Evolutionary conservation across 2,329 filamentous ascomycete species (phyloP).

Genomic region (Endocalyx cinctus): DNA sequence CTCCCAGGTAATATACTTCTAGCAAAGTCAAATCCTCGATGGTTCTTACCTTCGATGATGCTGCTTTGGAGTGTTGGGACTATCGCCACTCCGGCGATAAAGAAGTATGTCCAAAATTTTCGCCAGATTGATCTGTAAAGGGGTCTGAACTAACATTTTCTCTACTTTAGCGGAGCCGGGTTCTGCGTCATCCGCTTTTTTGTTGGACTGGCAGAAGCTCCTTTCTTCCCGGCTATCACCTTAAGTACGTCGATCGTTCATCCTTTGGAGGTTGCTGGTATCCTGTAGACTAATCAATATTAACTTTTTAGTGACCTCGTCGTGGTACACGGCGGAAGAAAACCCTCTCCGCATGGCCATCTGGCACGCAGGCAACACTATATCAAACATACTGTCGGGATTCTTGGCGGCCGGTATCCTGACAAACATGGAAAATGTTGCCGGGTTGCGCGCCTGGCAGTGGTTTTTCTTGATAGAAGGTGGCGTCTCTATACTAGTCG

Average conservation of each 20-base stretch:
- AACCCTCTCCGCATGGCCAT: conserved; percentile 37
- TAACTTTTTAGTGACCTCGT: conserved; percentile 29
- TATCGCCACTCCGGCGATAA: not conserved
- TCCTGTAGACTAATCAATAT: not conserved
- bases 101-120: no score
- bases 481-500: not conserved
- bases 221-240: not conserved
- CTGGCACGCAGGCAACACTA: conserved; percentile 39
- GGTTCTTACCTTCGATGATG: not conserved
- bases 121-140: no score
- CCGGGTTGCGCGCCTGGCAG: conserved; percentile 35
- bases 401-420: conserved; percentile 40
- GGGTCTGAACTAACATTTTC: no score
- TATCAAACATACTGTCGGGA: conserved; percentile 40
- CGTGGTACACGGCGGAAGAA: conserved; percentile 41
- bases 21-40: not conserved
- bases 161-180: no score
- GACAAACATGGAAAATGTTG: conserved; percentile 35
- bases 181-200: not conserved
- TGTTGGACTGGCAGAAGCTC: not conserved
- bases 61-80: not conserved
- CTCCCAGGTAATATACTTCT: conserved; percentile 38
- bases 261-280: no score
- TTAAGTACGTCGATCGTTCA: no score
- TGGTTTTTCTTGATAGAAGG: conserved; percentile 36